A percentile compares a stretch with the other conserved stretches of the same genome.
These are phyloP conservation scores for Coriolopsis trogii DNA, from an alignment of 1,284 basidiomycete species.

Conservation along the genomic window DNA sequence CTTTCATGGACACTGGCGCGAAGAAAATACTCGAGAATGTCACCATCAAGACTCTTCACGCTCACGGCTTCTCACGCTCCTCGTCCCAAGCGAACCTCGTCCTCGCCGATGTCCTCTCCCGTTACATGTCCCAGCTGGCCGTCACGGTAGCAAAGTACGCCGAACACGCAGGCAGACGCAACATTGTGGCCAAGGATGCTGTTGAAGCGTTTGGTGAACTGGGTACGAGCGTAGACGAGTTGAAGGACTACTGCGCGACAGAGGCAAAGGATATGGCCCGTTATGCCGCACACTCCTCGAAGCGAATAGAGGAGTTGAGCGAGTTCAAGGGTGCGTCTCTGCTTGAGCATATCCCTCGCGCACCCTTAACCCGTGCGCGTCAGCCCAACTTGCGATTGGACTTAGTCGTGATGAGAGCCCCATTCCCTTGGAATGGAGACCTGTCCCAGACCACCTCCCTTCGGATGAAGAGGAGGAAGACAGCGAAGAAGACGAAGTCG, in stretches of 20 bases:
- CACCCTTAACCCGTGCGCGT: constrained; percentile 25
- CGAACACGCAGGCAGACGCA: constrained; percentile 66
- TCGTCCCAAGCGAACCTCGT: constrained; percentile 69
- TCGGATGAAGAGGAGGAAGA: constrained; percentile 39
- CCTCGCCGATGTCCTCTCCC: constrained; percentile 71
- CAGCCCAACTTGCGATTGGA: constrained; percentile 66
- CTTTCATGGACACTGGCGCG: constrained; percentile 33
- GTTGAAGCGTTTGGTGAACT: constrained; percentile 70
- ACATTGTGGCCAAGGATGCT: constrained; percentile 58
- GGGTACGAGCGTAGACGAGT: constrained; percentile 68
- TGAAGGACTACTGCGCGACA: constrained; percentile 59
- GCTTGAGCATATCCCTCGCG: constrained; percentile 13
- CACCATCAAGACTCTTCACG: constrained; percentile 70
- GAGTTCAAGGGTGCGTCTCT: constrained; percentile 67
- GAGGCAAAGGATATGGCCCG: constrained; percentile 69
- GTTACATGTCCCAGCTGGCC: constrained; percentile 66
- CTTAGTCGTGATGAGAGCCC: constrained; percentile 53
- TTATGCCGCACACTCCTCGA: constrained; percentile 60
- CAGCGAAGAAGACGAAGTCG: constrained; percentile 27
- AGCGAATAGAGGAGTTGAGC: constrained; percentile 68
- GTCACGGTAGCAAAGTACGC: constrained; percentile 70
- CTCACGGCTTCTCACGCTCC: constrained; percentile 71
- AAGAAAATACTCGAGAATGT: constrained; percentile 62
- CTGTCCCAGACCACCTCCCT: constrained; percentile 34
- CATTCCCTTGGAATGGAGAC: constrained; percentile 57